Conservation (phyloP, 805 yeast species). For the Wilhelminamyces savonicus region DNA sequence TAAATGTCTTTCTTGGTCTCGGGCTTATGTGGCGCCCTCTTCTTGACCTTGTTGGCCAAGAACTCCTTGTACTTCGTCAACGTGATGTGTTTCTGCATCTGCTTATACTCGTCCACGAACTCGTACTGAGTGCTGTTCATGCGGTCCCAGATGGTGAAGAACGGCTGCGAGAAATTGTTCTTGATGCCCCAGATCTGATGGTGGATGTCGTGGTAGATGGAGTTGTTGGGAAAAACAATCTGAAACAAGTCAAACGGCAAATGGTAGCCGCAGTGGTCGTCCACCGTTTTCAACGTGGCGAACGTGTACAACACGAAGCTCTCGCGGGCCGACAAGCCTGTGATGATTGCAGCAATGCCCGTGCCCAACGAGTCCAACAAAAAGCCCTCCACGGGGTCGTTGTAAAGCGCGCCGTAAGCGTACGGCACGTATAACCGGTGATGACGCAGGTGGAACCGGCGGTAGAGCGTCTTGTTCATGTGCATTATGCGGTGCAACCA, state of each 20-base stretch:
- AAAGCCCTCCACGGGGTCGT: conserved; percentile 92
- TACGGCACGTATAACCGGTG: conserved; percentile 93
- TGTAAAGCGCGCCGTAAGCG: conserved; percentile 93
- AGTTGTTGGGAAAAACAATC: conserved; percentile 85
- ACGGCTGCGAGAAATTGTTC: conserved; percentile 91
- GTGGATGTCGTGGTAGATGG: conserved; percentile 95
- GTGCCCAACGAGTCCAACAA: conserved; percentile 89
- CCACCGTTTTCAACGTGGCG: conserved; percentile 93
- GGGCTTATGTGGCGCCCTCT: too few species aligned
- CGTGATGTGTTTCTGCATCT: conserved; percentile 61
- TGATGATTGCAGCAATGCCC: conserved; percentile 66
- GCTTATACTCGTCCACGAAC: conserved; percentile 53
- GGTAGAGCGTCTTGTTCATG: conserved; percentile 66
- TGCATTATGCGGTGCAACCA: conserved; percentile 89
- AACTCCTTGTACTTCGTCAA: conserved; percentile 61
- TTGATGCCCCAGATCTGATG: conserved; percentile 95
- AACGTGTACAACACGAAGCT: conserved; percentile 68
- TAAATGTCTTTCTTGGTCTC: too few species aligned
- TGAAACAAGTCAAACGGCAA: conserved; percentile 91
- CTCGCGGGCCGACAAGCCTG: conserved; percentile 72
- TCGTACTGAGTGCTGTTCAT: conserved; percentile 66
- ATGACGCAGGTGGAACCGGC: conserved; percentile 86
- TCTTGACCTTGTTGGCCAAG: conserved; percentile 15
- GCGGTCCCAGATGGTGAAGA: conserved; percentile 90
- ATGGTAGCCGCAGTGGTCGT: conserved; percentile 97